These are phyloP conservation scores for Ascocoryne sarcoides DNA, from an alignment of 2,329 filamentous ascomycete species.

Conservation along the genomic window DNA sequence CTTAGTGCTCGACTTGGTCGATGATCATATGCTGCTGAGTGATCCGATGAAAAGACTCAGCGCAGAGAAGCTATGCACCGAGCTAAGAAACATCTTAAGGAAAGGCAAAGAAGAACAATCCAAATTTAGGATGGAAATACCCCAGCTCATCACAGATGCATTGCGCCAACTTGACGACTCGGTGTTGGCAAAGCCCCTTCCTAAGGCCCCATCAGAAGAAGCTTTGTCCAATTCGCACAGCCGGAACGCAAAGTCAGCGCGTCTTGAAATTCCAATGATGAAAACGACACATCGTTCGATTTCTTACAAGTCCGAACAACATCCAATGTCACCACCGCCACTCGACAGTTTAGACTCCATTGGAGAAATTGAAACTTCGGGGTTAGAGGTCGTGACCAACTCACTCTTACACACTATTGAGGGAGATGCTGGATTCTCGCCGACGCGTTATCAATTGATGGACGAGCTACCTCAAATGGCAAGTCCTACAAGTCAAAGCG, in stretches of 20 bases:
- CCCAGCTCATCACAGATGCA: not conserved
- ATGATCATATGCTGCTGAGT: constrained; percentile 13
- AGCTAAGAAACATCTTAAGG: not conserved
- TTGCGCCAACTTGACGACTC: not conserved
- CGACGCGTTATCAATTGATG: no score
- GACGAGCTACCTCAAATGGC: no score
- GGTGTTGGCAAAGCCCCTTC: not conserved
- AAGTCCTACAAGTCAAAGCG: not conserved
- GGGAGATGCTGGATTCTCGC: no score
- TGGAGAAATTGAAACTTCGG: no score
- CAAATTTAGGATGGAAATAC: not conserved
- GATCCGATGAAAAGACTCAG: not conserved
- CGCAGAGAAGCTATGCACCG: not conserved
- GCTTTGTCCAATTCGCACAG: no score
- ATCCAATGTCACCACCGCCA: no score
- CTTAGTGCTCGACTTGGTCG: constrained; percentile 22
- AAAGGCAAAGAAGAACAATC: not conserved
- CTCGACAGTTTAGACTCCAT: no score
- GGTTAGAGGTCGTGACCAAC: no score
- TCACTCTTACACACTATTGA: no score
- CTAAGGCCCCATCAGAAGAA: not conserved
- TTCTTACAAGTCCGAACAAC: no score
- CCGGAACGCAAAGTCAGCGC: not conserved
- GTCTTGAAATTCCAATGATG: not conserved
- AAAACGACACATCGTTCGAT: not conserved